A percentile compares a stretch with the other conserved stretches of the same genome.
These are phyloP conservation scores for Beauveria sp. DNA, from an alignment of 2,329 filamentous ascomycete species.

Conservation along the genomic window DNA sequence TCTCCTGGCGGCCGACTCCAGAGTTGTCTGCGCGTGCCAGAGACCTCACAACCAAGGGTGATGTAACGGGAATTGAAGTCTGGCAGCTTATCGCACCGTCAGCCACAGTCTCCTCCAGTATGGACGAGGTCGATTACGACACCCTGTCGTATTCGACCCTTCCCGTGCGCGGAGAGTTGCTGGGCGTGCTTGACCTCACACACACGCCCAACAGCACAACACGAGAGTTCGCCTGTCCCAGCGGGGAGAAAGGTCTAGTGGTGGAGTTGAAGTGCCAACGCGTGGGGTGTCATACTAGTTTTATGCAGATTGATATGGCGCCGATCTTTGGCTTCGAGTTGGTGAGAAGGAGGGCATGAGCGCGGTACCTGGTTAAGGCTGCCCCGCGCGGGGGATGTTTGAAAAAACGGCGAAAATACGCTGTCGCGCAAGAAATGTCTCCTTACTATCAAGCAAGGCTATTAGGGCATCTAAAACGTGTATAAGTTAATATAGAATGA, in stretches of 20 bases:
- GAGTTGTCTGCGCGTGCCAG: not conserved
- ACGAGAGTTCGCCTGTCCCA: not conserved
- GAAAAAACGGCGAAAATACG: no score
- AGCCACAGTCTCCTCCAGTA: not conserved
- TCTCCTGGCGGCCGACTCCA: not conserved
- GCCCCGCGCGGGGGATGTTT: no score
- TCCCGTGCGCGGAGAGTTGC: conserved; percentile 8
- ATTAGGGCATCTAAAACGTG: not conserved
- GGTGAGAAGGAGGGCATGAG: not conserved
- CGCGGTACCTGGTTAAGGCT: not conserved
- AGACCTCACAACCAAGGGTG: conserved; percentile 7
- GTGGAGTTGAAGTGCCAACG: conserved; percentile 9
- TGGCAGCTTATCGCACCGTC: conserved; percentile 5
- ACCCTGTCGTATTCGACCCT: conserved; percentile 6
- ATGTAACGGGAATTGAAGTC: conserved; percentile 4
- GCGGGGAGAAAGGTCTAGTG: not conserved
- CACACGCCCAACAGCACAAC: not conserved
- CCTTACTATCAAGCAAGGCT: not conserved
- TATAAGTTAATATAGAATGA: not conserved
- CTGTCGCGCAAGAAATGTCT: not conserved
- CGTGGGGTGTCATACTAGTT: conserved; percentile 8
- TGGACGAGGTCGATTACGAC: conserved; percentile 8
- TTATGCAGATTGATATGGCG: conserved; percentile 6
- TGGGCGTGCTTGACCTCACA: conserved; percentile 4
- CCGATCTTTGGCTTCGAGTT: conserved; percentile 10